Evolutionary conservation across 257 asterid genomes (phyloP).

Genomic region (Solanum appendiculatum): DNA sequence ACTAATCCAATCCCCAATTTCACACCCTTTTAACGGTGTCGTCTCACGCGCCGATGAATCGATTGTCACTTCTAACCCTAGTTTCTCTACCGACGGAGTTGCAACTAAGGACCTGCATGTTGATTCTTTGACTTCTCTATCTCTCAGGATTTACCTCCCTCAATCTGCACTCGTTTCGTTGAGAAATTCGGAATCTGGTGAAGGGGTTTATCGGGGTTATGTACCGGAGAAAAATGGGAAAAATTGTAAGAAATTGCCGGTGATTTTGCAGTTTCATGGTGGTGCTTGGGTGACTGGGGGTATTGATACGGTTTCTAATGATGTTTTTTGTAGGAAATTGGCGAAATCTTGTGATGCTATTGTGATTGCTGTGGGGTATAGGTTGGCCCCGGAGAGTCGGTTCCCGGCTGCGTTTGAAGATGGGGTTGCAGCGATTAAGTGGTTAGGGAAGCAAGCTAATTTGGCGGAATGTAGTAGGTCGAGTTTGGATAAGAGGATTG

Average conservation of each 20-base stretch:
- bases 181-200: neutral
- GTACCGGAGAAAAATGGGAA: slow-evolving; percentile 35
- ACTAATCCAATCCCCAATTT: slow-evolving; percentile 20
- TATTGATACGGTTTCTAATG: slow-evolving; percentile 53
- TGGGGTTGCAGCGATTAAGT: slow-evolving; percentile 62
- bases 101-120: slow-evolving; percentile 85
- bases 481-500: slow-evolving; percentile 24
- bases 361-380: slow-evolving; percentile 76
- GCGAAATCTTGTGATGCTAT: slow-evolving; percentile 74
- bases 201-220: slow-evolving; percentile 59
- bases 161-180: slow-evolving; percentile 32
- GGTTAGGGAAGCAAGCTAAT: slow-evolving; percentile 78
- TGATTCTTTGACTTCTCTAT: slow-evolving; percentile 50
- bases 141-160: slow-evolving; percentile 71
- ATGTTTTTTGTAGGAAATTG: slow-evolving; percentile 60
- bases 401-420: slow-evolving; percentile 85
- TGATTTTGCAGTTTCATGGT: slow-evolving; percentile 82
- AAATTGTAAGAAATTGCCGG: slow-evolving; percentile 58
- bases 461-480: slow-evolving; percentile 55
- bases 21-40: slow-evolving; percentile 20
- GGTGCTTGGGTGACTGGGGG: slow-evolving; percentile 88
- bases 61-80: slow-evolving; percentile 48
- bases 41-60: slow-evolving; percentile 57
- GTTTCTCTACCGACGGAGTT: slow-evolving; percentile 55
- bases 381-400: slow-evolving; percentile 84